phyloP scores from a whole-genome alignment of 2,329 filamentous ascomycete species.

The Aspergillus fumigatus region DNA sequence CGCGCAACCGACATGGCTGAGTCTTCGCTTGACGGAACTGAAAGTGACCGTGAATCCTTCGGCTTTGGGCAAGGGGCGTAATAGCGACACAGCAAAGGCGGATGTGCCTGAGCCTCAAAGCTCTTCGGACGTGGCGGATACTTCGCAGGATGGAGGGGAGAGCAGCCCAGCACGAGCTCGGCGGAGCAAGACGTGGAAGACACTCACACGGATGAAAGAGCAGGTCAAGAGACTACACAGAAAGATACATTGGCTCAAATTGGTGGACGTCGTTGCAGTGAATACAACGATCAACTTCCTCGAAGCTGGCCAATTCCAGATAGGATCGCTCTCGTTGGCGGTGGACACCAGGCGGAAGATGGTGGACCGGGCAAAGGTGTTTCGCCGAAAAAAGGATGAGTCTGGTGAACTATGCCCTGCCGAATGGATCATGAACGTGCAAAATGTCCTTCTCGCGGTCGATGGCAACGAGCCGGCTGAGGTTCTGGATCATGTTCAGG shows the following conservation, averaged over 20 bases:
- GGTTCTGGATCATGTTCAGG: conserved; percentile 76
- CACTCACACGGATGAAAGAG: conserved; percentile 74
- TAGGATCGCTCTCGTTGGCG: conserved; percentile 78
- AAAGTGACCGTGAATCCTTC: conserved; percentile 76
- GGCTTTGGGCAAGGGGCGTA: conserved; percentile 44
- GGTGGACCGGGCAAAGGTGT: conserved; percentile 83
- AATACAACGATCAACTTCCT: conserved; percentile 72
- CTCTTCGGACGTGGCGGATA: conserved; percentile 21
- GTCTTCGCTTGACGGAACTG: conserved; percentile 80
- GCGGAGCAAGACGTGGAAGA: conserved; percentile 74
- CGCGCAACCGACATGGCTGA: conserved; percentile 94
- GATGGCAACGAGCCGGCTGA: conserved; percentile 81
- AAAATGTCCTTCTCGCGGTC: conserved; percentile 83
- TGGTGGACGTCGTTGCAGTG: conserved; percentile 83
- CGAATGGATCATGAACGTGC: conserved; percentile 86
- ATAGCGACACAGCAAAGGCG: conserved; percentile 16
- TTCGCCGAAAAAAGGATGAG: conserved; percentile 69
- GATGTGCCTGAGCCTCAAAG: conserved; percentile 19
- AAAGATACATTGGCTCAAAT: conserved; percentile 79
- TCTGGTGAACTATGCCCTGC: conserved; percentile 66
- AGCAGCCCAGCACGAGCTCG: conserved; percentile 11
- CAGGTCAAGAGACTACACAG: conserved; percentile 79
- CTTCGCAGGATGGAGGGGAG: conserved; percentile 13
- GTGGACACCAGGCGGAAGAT: conserved; percentile 90
- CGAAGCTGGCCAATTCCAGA: conserved; percentile 77